Base-by-base conservation (phyloP, 768 basidiomycete genomes). In the Fibroporia radiculosa region DNA sequence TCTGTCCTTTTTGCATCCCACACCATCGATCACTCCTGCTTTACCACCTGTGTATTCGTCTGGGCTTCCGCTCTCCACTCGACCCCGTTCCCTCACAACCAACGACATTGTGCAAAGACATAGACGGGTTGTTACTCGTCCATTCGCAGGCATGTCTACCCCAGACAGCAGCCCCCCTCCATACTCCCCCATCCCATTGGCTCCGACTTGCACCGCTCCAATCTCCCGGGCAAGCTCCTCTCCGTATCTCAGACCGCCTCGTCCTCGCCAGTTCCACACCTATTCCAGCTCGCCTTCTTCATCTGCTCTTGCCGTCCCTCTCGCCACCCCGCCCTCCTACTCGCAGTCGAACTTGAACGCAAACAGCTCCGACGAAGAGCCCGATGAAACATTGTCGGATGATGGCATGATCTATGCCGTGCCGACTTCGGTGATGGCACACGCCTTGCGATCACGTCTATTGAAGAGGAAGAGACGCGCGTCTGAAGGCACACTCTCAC, bases 391-490 rank as follows among this genome's bases (percentile, higher is more conserved):
- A 23, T 19, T 33, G 14, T 44, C 32, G 13, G 42, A 44, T 13
- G 42, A 35, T 16, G 42, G 26, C 24, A n/a, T 35, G 33, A 2
- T 44, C 6, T 44, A 35, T 22, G 26, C 42, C 16, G 20, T 24
- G 13, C 14, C 42, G 7, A 13, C 31, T n/a, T 6, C 3, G 11
- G 23, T 16, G 25, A 18, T 51, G 14, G 39, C 54, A 13, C 52
- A 48, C 11, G 53, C 48, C 11, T 36, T 57, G 16, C 42, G 56
- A 6, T 41, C 55, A 6, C 29, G 56, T 29, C 36, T 57, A 28
- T 47, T 57, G n/a, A 56, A 52, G 48, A 48, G 54, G 20, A 52
- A 57, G 36, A 53, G 43, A 3, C 29, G 55, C 8, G 47, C 51
- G 22, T 46, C 45, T 24, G 50, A 43, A 25, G 43, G 44, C 26